A percentile compares a stretch with the other conserved stretches of the same genome.
Evolutionary conservation across 1,284 basidiomycete species (phyloP).

Genomic region (Tylopilus sp.): DNA sequence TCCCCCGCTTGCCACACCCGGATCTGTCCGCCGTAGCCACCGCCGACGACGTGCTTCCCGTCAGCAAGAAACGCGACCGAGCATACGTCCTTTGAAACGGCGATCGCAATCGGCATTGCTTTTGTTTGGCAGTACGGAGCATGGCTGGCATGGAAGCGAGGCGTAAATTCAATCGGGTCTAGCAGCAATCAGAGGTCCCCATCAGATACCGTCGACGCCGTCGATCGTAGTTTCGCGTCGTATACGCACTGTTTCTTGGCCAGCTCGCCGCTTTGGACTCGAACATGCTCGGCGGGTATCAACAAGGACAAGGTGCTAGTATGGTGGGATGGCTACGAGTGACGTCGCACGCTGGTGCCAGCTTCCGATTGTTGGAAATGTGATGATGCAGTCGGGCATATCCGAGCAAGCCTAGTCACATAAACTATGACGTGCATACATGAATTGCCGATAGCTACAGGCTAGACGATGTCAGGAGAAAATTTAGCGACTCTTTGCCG

Average conservation of each 20-base stretch:
- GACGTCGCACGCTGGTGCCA: too few species aligned
- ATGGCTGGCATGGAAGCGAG: not conserved
- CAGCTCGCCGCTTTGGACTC: not conserved
- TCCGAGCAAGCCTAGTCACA: too few species aligned
- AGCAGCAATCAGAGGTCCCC: not conserved
- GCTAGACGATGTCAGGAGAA: too few species aligned
- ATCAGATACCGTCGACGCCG: not conserved
- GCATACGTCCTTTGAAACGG: slow-evolving; percentile 6
- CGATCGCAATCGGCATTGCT: not conserved
- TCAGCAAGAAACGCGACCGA: slow-evolving; percentile 6
- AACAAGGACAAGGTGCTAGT: not conserved
- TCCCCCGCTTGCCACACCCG: slow-evolving; percentile 1
- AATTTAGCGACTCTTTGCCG: too few species aligned
- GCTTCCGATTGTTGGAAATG: too few species aligned
- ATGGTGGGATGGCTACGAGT: too few species aligned
- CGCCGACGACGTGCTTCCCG: slow-evolving; percentile 3
- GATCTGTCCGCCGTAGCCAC: slow-evolving; percentile 8
- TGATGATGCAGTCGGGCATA: too few species aligned
- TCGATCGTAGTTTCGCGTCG: not conserved
- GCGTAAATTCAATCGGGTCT: not conserved
- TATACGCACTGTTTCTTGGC: slow-evolving; percentile 2
- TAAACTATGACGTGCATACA: too few species aligned
- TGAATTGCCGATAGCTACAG: too few species aligned
- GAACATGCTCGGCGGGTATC: slow-evolving; percentile 1
- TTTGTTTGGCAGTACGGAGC: not conserved